A percentile compares a stretch with the other conserved stretches of the same genome.
Conservation (phyloP, 2,329 filamentous ascomycete genomes). For the Trichoderma gracile region DNA sequence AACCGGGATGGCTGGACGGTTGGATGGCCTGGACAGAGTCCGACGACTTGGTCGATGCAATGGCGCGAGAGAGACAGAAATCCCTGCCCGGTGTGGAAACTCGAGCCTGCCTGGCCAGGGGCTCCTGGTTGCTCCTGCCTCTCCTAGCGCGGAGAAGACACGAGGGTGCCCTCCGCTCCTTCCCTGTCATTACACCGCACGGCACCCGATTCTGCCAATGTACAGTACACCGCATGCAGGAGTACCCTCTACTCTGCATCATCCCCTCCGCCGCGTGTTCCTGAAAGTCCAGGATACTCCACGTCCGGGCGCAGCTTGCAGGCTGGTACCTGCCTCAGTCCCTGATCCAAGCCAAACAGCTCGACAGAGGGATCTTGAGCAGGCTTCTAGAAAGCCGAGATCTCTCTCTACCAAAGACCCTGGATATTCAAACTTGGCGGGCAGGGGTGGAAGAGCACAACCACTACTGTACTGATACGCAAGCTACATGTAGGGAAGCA, state of each 20-base stretch:
- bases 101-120: constrained; percentile 10
- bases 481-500: no score
- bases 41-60: not conserved
- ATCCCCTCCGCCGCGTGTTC: not conserved
- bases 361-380: not conserved
- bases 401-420: constrained; percentile 11
- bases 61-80: constrained; percentile 28
- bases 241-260: not conserved
- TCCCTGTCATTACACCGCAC: not conserved
- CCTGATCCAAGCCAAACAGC: no score
- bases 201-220: not conserved
- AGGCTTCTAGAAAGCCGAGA: constrained; percentile 16
- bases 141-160: constrained; percentile 11
- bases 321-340: not conserved
- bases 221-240: not conserved
- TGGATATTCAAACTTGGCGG: not conserved
- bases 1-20: constrained; percentile 31
- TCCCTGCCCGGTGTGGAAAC: no score
- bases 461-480: no score
- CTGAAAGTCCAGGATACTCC: not conserved
- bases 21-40: constrained; percentile 13
- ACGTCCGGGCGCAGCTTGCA: not conserved
- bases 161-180: constrained; percentile 10
- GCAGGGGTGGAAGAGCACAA: no score
- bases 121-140: constrained; percentile 10